Evolutionary conservation across 345 rosid species (phyloP), one percentile per base, ranked within the genome.

Genomic region (Camelina sativa): DNA sequence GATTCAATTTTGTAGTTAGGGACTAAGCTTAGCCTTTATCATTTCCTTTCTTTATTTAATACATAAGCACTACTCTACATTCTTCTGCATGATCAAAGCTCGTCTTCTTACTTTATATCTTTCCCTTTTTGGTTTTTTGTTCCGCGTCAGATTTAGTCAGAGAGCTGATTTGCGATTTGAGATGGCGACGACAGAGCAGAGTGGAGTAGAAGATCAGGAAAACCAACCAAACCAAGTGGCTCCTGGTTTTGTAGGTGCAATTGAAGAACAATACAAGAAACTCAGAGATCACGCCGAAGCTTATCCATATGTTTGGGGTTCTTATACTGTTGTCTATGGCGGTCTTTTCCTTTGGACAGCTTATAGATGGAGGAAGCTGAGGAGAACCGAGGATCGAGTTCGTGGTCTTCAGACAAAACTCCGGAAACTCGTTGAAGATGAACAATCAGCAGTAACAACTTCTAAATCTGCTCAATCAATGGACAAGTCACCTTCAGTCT

Each of bases 221-320:
- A 48, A 48, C 54, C 16, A 64, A 6, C 20, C 74, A 7, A 72
- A 66, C 48, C 76, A 76, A 16, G 76, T 78, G 8, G 78, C 85
- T 38, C 56, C 73, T 54, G 73, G 87, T 37, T 76, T 86, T 19
- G 60, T 19, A 11, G 86, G 79, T 71, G 73, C 72, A 59, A 82
- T 86, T 20, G 85, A 82, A 56, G 84, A 79, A 35, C 86, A 71
- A 30, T 93, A 87, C 82, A 71, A 68, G 70, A 84, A 88, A 75
- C 81, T 86, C 58, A 91, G 79, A 74, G 96, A 91, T 80, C 80
- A 93, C 41, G 93, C 96, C 0, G 90, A 89, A 83, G 84, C 92
- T 51, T 93, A 85, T 69, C 97, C 96, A 3, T 94, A 85, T 23
- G 97, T 92, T 22, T 94, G 98, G 98, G 97, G 84, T 59, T 94